Conservation (phyloP, 371 early-diverging fungal species). For the Ecytonucleospora hepatopenaei region DNA sequence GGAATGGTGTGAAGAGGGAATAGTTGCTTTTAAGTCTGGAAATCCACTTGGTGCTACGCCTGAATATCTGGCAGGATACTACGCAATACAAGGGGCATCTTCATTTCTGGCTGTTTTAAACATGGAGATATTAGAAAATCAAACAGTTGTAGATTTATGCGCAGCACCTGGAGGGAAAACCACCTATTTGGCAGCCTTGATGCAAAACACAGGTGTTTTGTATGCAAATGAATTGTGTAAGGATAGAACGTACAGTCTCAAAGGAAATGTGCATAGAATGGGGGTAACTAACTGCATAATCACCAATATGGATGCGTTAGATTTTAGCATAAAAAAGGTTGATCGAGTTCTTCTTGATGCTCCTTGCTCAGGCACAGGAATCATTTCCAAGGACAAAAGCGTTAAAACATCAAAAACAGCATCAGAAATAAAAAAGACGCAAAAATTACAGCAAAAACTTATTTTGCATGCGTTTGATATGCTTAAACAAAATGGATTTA, state of each 20-base stretch:
- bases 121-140: slow-evolving; percentile 61
- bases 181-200: slow-evolving; percentile 66
- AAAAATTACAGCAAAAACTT: slow-evolving; percentile 81
- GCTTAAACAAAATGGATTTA: slow-evolving; percentile 81
- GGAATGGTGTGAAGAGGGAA: slow-evolving; percentile 61
- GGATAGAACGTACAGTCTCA: slow-evolving; percentile 73
- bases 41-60: slow-evolving; percentile 71
- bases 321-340: slow-evolving; percentile 79
- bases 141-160: slow-evolving; percentile 91
- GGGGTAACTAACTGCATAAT: slow-evolving; percentile 81
- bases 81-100: slow-evolving; percentile 91
- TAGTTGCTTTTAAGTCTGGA: slow-evolving; percentile 52
- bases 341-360: slow-evolving; percentile 93
- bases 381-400: slow-evolving; percentile 87
- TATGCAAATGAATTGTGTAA: slow-evolving; percentile 90
- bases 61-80: slow-evolving; percentile 97
- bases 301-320: slow-evolving; percentile 85
- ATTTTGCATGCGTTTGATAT: slow-evolving; percentile 88
- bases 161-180: slow-evolving; percentile 97
- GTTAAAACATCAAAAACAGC: slow-evolving; percentile 79
- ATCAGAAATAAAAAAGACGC: slow-evolving; percentile 73
- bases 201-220: slow-evolving; percentile 90
- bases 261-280: slow-evolving; percentile 82
- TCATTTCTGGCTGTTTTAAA: slow-evolving; percentile 93
- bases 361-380: slow-evolving; percentile 95